Evolutionary conservation across 345 rosid genomes (phyloP).

Genomic region (Cardiospermum halicacabum): DNA sequence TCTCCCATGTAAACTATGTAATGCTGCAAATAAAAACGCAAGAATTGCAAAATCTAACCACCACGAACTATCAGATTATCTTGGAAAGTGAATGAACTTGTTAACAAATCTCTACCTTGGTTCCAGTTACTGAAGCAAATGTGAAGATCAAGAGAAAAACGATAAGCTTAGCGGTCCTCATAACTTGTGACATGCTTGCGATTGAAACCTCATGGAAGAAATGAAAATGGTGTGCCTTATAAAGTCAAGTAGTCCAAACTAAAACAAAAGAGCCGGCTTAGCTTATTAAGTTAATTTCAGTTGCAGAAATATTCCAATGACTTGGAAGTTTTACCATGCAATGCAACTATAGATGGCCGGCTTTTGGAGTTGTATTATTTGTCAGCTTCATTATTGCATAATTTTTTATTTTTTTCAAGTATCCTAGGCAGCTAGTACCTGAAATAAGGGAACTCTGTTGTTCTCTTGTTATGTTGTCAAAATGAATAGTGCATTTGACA

Average conservation of each 20-base stretch:
- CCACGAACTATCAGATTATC: not conserved
- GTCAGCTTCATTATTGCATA: not conserved
- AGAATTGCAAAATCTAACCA: no score
- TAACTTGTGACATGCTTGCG: not conserved
- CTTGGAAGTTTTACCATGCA: not conserved
- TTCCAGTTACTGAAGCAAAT: slow-evolving; percentile 25
- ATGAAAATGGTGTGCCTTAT: slow-evolving; percentile 1
- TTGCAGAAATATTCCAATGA: not conserved
- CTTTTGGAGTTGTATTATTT: not conserved
- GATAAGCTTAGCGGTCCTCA: slow-evolving; percentile 13
- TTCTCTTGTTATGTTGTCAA: not conserved
- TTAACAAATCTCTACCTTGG: slow-evolving; percentile 20
- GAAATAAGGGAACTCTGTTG: no score
- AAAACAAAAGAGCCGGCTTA: not conserved
- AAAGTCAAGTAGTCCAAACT: not conserved
- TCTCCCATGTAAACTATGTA: slow-evolving; percentile 49
- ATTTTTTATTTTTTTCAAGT: not conserved
- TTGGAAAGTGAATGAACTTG: not conserved
- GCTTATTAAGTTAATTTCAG: not conserved
- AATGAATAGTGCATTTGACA: no score
- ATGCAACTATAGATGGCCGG: not conserved
- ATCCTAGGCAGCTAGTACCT: not conserved
- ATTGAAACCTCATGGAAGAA: not conserved
- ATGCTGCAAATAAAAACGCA: slow-evolving; percentile 27
- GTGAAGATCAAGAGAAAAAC: slow-evolving; percentile 20